Base-by-base conservation (phyloP, 306 rosid genomes). In the Cotoneaster glaucophyllus region DNA sequence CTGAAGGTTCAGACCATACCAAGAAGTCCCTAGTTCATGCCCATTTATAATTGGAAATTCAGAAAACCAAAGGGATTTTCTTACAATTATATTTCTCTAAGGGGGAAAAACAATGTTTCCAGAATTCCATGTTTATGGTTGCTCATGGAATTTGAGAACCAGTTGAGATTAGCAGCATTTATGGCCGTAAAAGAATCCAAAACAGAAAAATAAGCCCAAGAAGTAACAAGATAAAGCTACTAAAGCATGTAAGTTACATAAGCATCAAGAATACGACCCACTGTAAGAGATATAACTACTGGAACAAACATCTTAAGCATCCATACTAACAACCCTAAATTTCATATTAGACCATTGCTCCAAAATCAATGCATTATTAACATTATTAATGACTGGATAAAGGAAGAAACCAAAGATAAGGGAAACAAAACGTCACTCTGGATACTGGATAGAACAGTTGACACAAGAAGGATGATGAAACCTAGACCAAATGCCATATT, bases 391-490 rank as follows among this genome's bases (percentile, higher is more conserved):
- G 41, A 54, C 54, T 22, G 65, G 37, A 22, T 48, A 34, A 71
- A 34, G 18, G 15, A 37, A n/a, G 34, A 54, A 54, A 54, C 25
- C 14, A 8, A 65, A 22, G 53, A 56, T 34, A 24, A 56, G 24
- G 53, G 65, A 69, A 82, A 21, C 6, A 61, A 70, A 48, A 78
- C n/a, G 26, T 74, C 54, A 48, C 21, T 15, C 21, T 48, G 21
- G 54, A 48, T 34, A 76, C 62, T 57, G 61, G 31, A 54, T 73
- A 50, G 26, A 21, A 29, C 37, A 70, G 74, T 34, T 53, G 64
- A 73, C 50, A 44, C 39, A 78, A 52, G 69, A 74, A 77, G 75
- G 54, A 8, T 15, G 65, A 72, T 69, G 64, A 66, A 74, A 71
- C 25, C 67, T 70, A 75, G 54, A 48, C 77, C 44, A n/a, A 48